A percentile compares a stretch with the other conserved stretches of the same genome.
phyloP scores from a whole-genome alignment of 371 early-diverging fungal genomes.

The Gilbertella persicaria region DNA sequence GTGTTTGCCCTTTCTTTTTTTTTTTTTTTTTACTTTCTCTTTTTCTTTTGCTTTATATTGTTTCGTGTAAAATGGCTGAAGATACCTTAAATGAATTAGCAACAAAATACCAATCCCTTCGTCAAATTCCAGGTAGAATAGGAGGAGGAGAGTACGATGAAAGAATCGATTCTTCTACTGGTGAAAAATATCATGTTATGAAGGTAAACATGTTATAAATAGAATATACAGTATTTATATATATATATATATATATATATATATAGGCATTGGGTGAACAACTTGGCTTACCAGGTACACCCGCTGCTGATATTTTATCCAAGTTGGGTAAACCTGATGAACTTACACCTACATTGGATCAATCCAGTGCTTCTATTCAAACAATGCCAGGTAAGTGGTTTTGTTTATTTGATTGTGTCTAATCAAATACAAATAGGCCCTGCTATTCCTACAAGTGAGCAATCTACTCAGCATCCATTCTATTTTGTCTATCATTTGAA shows the following conservation, averaged over 20 bases:
- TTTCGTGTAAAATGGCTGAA: too few relatives aligned
- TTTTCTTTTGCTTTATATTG: too few relatives aligned
- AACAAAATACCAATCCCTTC: conserved; percentile 43
- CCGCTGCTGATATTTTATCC: conserved; percentile 40
- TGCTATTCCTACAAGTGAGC: conserved; percentile 14
- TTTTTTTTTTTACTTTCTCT: too few relatives aligned
- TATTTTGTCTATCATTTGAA: conserved; percentile 63
- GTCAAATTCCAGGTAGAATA: conserved; percentile 48
- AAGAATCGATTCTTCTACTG: conserved; percentile 40
- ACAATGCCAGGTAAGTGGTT: conserved; percentile 52
- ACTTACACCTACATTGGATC: conserved; percentile 33
- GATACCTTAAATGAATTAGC: conserved; percentile 36
- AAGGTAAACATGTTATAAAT: conserved; percentile 27
- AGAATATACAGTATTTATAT: background rate
- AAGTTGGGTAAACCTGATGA: conserved; percentile 60
- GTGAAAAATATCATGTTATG: conserved; percentile 48
- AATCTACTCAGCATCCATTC: conserved; percentile 11
- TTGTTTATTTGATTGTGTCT: too few relatives aligned
- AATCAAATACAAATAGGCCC: background rate
- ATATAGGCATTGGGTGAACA: conserved; percentile 45
- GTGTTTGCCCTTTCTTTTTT: too few relatives aligned
- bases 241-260: background rate
- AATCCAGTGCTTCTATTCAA: conserved; percentile 20
- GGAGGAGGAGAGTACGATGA: conserved; percentile 47
- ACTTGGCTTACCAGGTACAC: conserved; percentile 48